Base-by-base conservation (phyloP, 768 basidiomycete species). In the Mycena haematopus region DNA sequence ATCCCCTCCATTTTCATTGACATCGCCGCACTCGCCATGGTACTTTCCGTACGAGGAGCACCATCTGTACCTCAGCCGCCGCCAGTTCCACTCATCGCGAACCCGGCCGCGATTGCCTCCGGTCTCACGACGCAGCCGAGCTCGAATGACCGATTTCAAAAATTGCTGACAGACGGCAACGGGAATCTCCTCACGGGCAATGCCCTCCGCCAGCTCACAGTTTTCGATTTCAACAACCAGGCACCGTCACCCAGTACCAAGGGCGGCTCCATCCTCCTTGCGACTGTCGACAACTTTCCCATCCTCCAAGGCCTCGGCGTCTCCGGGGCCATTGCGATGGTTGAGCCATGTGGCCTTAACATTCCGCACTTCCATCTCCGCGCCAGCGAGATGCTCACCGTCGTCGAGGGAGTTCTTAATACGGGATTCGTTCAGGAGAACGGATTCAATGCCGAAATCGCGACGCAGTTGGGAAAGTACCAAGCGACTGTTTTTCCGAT, bases 161-260 rank as follows among this genome's bases (percentile, higher is more conserved):
- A 71, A 13, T 57, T 77, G 42, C 72, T 78, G 14, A 68, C 69
- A 24, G 69, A 74, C 64, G 24, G 57, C 14, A 55, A 19, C 19
- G 63, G 63, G 6, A 60, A 54, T n/a, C 63, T 60, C 21, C 58
- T 65, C 52, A 60, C 63, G 14, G 63, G 54, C 17, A 27, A 44
- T 17, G 40, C 54, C 19, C 40, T 50, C 29, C 49, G 49, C 2
- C 29, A 50, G n/a, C 49, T 50, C 49, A 50, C 49, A 7, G 49
- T 50, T 29, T 55, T 55, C 42, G 54, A 55, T 9, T 55, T 55
- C 42, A 55, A 45, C 60, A 62, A 62, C 53, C 58, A 65, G n/a
- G 33, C 54, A 29, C 35, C 54, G 1, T 22, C 60, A 4, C n/a
- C 45, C 22, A 38, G 46, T 8, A 60, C 52, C 31, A 50, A 46